phyloP scores from a whole-genome alignment of 176 grass and related monocot genomes.

The Avena eriantha region DNA sequence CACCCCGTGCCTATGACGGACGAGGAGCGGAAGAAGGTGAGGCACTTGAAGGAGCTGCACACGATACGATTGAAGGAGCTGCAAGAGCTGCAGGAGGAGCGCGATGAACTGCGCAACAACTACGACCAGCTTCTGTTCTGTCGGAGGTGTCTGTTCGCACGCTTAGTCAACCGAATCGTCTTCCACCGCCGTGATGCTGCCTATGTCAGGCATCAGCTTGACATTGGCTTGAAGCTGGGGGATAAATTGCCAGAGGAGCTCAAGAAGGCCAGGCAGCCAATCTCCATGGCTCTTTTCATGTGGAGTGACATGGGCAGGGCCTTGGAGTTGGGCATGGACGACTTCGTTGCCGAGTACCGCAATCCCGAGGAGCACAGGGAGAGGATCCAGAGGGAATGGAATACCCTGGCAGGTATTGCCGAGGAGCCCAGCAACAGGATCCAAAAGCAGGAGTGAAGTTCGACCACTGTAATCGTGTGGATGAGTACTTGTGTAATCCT shows the following conservation, averaged over 20 bases:
- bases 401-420: not conserved
- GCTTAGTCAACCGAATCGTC: not conserved
- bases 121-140: conserved; percentile 3
- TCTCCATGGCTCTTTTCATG: not conserved
- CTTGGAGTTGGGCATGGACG: not conserved
- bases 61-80: not conserved
- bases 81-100: not conserved
- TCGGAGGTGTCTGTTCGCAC: conserved; percentile 25
- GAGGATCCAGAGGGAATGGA: not conserved
- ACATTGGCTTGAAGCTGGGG: not conserved
- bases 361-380: not conserved
- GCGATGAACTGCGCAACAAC: not conserved
- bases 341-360: not conserved
- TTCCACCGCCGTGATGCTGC: not conserved
- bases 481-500: not conserved
- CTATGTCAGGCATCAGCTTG: not conserved
- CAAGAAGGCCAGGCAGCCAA: not conserved
- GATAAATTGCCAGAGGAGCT: conserved; percentile 22
- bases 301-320: not conserved
- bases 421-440: not conserved
- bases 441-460: not conserved
- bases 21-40: conserved; percentile 19
- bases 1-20: conserved; percentile 15
- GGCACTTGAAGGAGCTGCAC: conserved; percentile 3
- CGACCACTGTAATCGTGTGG: not conserved